Evolutionary conservation across 2,329 filamentous ascomycete genomes (phyloP).

Genomic region (Cyphellophora attinorum): DNA sequence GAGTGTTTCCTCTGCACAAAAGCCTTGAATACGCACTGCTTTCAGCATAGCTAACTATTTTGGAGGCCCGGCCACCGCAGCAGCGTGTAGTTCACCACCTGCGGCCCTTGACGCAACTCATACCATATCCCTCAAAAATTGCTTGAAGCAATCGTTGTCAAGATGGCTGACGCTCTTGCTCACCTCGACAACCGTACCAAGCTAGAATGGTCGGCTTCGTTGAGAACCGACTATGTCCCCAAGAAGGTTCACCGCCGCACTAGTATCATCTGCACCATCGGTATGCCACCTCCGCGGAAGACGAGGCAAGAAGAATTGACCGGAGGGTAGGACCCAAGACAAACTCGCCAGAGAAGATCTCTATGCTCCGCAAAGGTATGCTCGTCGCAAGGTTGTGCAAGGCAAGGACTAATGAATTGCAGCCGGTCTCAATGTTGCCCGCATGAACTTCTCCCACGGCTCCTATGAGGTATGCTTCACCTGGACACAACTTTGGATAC

Average conservation of each 20-base stretch:
- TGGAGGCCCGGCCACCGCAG: too few relatives aligned
- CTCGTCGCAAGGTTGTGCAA: constrained; percentile 1
- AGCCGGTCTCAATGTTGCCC: constrained; percentile 92
- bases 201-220: constrained; percentile 61
- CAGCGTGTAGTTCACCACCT: too few relatives aligned
- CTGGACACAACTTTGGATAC: constrained; percentile 4
- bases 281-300: constrained; percentile 28
- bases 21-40: too few relatives aligned
- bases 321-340: constrained; percentile 69
- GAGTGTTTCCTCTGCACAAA: too few relatives aligned
- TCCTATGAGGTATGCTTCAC: constrained; percentile 56
- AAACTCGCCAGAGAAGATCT: constrained; percentile 95
- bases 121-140: too few relatives aligned
- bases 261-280: constrained; percentile 98
- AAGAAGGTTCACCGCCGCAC: constrained; percentile 88
- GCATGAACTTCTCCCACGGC: constrained; percentile 99
- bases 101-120: too few relatives aligned
- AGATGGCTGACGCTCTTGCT: constrained; percentile 67
- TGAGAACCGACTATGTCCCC: constrained; percentile 83
- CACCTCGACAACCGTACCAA: constrained; percentile 71
- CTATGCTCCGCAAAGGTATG: constrained; percentile 66
- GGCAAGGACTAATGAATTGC: constrained; percentile 13
- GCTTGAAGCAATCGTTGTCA: too few relatives aligned
- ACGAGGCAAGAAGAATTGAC: not conserved
- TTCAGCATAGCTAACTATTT: too few relatives aligned